Base-by-base conservation (phyloP, 169 alveolate genomes). In the Plasmodium cynomolgi region DNA sequence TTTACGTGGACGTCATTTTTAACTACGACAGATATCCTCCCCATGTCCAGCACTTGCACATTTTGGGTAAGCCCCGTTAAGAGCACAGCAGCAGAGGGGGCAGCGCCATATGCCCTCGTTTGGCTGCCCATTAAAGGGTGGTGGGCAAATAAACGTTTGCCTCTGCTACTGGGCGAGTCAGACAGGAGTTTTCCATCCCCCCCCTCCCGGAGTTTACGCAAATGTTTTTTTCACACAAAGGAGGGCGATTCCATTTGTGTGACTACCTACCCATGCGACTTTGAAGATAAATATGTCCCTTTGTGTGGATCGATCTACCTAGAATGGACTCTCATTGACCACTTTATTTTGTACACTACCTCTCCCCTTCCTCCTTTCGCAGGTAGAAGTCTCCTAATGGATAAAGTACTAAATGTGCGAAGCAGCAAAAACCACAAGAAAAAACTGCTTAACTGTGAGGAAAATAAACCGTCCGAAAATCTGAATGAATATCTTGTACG, bases 11-110 rank as follows among this genome's bases (percentile, higher is more conserved):
- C n/a, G 54, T 85, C 68, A 44, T 85, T 74, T 85, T 85, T 6
- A 73, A 85, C 23, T 85, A 3, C 29, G 20, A n/a, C 13, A 85
- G 47, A 77, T 85, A 85, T 41, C 93, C 93, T 8, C 17, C 68
- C 23, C 93, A 85, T 50, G 81, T 85, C 34, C 93, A 85, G 68
- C 72, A 73, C 15, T 85, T 85, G 58, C 93, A 85, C 71, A 85
- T 85, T 47, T 34, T 85, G 34, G 20, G 93, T 85, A 50, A 47
- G 79, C n/a, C n/a, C 34, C 62, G 29, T 37, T 58, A 56, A 83
- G 17, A 33, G 47, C 26, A 39, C 15, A 84, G 33, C 17, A 73
- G 31, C 8, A 84, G 31, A 31, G 1, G 31, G 13, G 54, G 41
- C n/a, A 84, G 6, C 1, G 9, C 8, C 44, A 37, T 37, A 6